phyloP scores from a whole-genome alignment of 768 basidiomycete species.

The Lentinus tigrinus region DNA sequence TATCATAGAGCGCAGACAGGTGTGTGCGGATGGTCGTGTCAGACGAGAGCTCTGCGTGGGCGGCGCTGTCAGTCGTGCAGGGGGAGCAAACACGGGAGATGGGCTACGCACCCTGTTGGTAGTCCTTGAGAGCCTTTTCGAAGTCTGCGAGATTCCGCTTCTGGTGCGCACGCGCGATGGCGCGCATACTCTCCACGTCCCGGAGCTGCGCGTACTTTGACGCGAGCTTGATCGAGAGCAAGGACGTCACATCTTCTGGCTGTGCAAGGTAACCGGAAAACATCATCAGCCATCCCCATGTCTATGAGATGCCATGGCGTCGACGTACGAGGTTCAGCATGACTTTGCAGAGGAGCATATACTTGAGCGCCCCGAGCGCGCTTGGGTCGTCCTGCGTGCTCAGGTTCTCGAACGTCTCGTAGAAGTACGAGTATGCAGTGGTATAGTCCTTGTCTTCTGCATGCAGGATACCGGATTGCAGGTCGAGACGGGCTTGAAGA shows the following conservation, averaged over 20 bases:
- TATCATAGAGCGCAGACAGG: conserved; percentile 92
- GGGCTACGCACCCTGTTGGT: conserved; percentile 62
- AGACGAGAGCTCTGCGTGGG: conserved; percentile 81
- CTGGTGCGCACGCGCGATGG: conserved; percentile 91
- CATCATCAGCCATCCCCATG: neutral
- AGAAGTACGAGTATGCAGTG: conserved; percentile 96
- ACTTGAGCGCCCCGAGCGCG: conserved; percentile 87
- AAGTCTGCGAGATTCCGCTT: conserved; percentile 88
- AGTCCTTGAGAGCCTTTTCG: conserved; percentile 82
- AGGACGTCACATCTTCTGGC: conserved; percentile 91
- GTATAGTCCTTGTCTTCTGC: conserved; percentile 98
- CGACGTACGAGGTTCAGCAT: conserved; percentile 90
- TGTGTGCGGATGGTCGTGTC: conserved; percentile 96
- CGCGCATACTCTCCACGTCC: conserved; percentile 95
- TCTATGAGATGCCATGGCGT: neutral
- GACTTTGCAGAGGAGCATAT: conserved; percentile 97
- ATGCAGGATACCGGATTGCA: conserved; percentile 80
- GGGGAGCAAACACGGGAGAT: neutral
- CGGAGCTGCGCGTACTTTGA: conserved; percentile 82
- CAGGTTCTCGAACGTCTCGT: conserved; percentile 92
- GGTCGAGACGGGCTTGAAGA: conserved; percentile 59
- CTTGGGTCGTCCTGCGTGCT: conserved; percentile 62
- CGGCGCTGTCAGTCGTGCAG: too few species aligned
- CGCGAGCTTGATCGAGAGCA: conserved; percentile 85
- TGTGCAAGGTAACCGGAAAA: conserved; percentile 30